A percentile compares a stretch with the other conserved stretches of the same genome.
phyloP scores from a whole-genome alignment of 352 stramenopile genomes.

The Plasmopara halstedii region DNA sequence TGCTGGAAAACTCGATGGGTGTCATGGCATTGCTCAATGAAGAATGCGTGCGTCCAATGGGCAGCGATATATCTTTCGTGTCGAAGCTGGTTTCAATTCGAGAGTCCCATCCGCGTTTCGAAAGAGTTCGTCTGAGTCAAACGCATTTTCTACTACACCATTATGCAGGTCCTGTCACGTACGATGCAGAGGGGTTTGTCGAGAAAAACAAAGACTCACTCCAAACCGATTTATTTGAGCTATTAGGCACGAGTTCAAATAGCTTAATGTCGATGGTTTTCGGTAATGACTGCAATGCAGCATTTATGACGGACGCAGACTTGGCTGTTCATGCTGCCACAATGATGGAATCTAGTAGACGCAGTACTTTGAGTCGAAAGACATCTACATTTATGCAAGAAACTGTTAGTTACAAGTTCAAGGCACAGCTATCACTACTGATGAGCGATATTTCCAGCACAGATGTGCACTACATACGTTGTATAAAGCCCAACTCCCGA shows the following conservation, averaged over 20 bases:
- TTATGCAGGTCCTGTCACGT: conserved; percentile 76
- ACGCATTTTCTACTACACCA: conserved; percentile 79
- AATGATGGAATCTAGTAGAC: conserved; percentile 39
- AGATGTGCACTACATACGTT: conserved; percentile 85
- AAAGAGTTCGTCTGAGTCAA: conserved; percentile 63
- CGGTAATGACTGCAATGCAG: conserved; percentile 34
- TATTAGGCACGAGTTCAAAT: conserved; percentile 66
- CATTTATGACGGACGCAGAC: conserved; percentile 58
- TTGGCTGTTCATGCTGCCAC: conserved; percentile 42
- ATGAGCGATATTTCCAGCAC: conserved; percentile 85
- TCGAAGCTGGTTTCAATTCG: conserved; percentile 84
- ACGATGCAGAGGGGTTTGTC: conserved; percentile 76
- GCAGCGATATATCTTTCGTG: conserved; percentile 78
- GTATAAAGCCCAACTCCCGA: conserved; percentile 86
- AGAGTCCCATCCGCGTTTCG: conserved; percentile 68
- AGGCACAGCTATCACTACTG: conserved; percentile 74
- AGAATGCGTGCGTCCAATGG: conserved; percentile 85
- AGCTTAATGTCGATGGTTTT: conserved; percentile 67
- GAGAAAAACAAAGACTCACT: conserved; percentile 87
- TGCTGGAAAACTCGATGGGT: conserved; percentile 86
- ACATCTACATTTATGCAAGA: conserved; percentile 84
- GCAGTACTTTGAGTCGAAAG: conserved; percentile 46
- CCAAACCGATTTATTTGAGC: conserved; percentile 66
- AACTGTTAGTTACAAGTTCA: conserved; percentile 88
- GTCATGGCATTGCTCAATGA: conserved; percentile 88